These are phyloP conservation scores for Xylaria polymorpha DNA, from an alignment of 2,329 filamentous ascomycete genomes.

Conservation along the genomic window DNA sequence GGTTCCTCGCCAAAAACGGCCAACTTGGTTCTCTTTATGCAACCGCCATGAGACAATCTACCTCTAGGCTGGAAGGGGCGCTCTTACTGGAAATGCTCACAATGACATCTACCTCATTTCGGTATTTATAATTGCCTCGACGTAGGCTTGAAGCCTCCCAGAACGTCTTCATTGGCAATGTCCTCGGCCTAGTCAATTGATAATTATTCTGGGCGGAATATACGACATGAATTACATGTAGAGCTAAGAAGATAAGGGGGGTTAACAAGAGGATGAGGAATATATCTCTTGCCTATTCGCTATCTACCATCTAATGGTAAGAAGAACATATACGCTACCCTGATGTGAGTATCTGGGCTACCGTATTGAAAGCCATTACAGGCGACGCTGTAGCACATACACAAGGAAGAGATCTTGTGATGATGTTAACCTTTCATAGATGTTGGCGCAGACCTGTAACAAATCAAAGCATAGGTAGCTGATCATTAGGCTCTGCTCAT, in stretches of 20 bases:
- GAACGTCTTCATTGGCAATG: neutral
- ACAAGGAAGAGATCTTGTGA: neutral
- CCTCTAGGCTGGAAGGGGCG: neutral
- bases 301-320: neutral
- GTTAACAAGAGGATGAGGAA: neutral
- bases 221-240: neutral
- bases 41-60: conserved; percentile 20
- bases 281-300: neutral
- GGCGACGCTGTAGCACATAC: neutral
- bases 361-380: neutral
- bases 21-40: conserved; percentile 27
- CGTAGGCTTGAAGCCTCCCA: neutral
- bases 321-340: neutral
- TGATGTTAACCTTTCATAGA: no score
- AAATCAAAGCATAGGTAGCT: neutral
- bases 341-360: neutral
- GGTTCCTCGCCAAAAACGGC: conserved; percentile 40
- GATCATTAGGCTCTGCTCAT: neutral
- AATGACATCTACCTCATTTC: neutral
- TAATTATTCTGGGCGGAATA: neutral
- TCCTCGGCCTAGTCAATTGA: neutral
- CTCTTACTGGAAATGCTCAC: neutral
- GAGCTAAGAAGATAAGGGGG: neutral
- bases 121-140: neutral
- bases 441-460: neutral